Evolutionary conservation across 345 rosid species (phyloP).

Genomic region (Lagerstroemia speciosa): DNA sequence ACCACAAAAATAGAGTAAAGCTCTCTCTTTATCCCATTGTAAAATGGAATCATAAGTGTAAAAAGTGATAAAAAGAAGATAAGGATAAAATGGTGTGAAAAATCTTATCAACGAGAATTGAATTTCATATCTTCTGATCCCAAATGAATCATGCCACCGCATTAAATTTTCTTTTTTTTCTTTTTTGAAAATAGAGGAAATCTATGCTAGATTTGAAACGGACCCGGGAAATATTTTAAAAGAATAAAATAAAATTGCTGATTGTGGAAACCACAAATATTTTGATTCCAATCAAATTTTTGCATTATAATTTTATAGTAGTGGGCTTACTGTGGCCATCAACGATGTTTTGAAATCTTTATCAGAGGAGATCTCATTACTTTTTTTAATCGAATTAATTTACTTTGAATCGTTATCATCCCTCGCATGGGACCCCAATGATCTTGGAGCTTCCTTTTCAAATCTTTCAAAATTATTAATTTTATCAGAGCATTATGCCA

Average conservation of each 20-base stretch:
- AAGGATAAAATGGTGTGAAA: too few relatives aligned
- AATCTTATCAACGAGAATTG: too few relatives aligned
- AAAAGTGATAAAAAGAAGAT: too few relatives aligned
- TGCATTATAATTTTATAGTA: not conserved
- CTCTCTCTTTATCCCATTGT: too few relatives aligned
- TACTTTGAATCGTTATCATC: not conserved
- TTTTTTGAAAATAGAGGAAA: not conserved
- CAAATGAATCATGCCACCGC: too few relatives aligned
- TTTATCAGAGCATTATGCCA: not conserved
- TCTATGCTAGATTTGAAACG: not conserved
- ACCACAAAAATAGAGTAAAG: too few relatives aligned
- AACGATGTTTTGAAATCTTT: constrained; percentile 3
- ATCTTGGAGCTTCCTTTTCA: constrained; percentile 6
- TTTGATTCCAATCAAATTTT: not conserved
- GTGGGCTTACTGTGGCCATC: constrained; percentile 9
- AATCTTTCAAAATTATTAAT: constrained; percentile 1
- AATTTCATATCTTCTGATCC: too few relatives aligned
- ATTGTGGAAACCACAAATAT: not conserved
- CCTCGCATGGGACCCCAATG: constrained; percentile 9
- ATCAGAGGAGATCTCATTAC: not conserved
- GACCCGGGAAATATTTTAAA: not conserved
- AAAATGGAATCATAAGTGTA: too few relatives aligned
- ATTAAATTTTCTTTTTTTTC: too few relatives aligned
- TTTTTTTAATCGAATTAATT: not conserved
- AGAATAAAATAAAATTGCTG: not conserved